Base-by-base conservation (phyloP, 805 yeast species). In the Vanderwaltozyma polyspora region DNA sequence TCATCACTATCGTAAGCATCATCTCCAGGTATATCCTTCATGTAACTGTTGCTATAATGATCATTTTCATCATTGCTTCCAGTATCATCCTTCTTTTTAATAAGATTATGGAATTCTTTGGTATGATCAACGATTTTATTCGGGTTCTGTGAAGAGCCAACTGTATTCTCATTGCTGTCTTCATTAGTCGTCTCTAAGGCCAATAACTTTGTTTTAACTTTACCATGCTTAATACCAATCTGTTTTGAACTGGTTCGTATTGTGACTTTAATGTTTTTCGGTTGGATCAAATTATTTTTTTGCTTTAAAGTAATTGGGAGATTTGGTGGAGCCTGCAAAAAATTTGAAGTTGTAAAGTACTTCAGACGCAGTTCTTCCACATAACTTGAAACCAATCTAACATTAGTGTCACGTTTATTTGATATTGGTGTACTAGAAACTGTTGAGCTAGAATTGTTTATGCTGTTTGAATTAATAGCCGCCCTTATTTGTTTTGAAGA, bases 1-100 rank as follows among this genome's bases (percentile, higher is more conserved):
- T 52, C 60, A 29, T 58, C 62, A 34, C 60, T 52, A 34, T 54
- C 48, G 27, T 58, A 58, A 0, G 61, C 62, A 21, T 58, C 62
- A 39, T 57, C 59, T 17, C 63, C 63, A 1, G 63, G 63, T 16
- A 58, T 48, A 11, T 48, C 52, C 13, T 51, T 41, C 24, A 58
- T 25, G 30, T 49, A 48, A 12, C 42, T 41, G 22, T 56, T 56
- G 13, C 41, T 39, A 25, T 40, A 50, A 23, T 41, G 45, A 12
- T 35, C 41, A 14, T 38, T 39, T 8, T 38, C 34, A 9, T 24
- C 36, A 27, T 36, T 35, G 27, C 36, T 8, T 33, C 32, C 3
- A 24, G 33, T 12, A 6, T 36, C 32, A 5, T 37, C 36, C 11
- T 43, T 46, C 24, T 48, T 52, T 19, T 42, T 45, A n/a, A 56